A percentile compares a stretch with the other conserved stretches of the same genome.
Evolutionary conservation across 805 yeast species (phyloP).

Genomic region (Maudiozyma bulderi): DNA sequence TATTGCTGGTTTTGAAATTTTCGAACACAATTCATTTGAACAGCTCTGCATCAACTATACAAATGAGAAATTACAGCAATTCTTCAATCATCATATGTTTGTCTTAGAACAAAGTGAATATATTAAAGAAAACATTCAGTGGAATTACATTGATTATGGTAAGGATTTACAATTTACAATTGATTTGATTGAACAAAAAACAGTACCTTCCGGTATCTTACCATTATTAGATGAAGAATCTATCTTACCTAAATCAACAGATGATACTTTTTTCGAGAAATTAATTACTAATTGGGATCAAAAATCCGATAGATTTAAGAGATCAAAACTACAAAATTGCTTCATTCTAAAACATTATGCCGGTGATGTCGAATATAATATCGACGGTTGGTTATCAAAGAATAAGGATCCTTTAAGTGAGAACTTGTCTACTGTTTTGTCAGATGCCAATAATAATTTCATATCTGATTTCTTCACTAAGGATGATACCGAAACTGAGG

Average conservation of each 20-base stretch:
- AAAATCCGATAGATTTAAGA: slow-evolving; percentile 48
- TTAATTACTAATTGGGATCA: slow-evolving; percentile 55
- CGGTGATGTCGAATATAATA: slow-evolving; percentile 87
- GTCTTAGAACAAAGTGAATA: slow-evolving; percentile 95
- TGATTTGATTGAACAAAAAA: slow-evolving; percentile 69
- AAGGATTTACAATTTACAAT: slow-evolving; percentile 91
- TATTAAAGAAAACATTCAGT: slow-evolving; percentile 82
- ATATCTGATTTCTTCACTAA: slow-evolving; percentile 45
- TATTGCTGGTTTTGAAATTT: slow-evolving; percentile 97
- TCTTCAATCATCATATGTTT: slow-evolving; percentile 95
- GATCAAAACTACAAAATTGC: slow-evolving; percentile 67
- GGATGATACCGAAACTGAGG: background rate
- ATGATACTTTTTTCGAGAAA: slow-evolving; percentile 72
- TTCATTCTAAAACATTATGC: slow-evolving; percentile 89
- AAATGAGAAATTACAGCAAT: slow-evolving; percentile 94
- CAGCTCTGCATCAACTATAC: slow-evolving; percentile 96
- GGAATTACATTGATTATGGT: slow-evolving; percentile 95
- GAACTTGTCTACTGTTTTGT: slow-evolving; percentile 51
- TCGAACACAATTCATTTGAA: slow-evolving; percentile 87
- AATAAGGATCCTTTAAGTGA: slow-evolving; percentile 90
- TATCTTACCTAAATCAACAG: slow-evolving; percentile 84
- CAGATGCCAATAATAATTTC: slow-evolving; percentile 47
- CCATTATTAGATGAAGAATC: slow-evolving; percentile 91
- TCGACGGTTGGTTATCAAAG: slow-evolving; percentile 88
- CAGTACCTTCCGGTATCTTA: slow-evolving; percentile 66